Evolutionary conservation across 2,329 filamentous ascomycete genomes (phyloP), one percentile per base, ranked within the genome.

Genomic region (Arthroderma uncinatum): DNA sequence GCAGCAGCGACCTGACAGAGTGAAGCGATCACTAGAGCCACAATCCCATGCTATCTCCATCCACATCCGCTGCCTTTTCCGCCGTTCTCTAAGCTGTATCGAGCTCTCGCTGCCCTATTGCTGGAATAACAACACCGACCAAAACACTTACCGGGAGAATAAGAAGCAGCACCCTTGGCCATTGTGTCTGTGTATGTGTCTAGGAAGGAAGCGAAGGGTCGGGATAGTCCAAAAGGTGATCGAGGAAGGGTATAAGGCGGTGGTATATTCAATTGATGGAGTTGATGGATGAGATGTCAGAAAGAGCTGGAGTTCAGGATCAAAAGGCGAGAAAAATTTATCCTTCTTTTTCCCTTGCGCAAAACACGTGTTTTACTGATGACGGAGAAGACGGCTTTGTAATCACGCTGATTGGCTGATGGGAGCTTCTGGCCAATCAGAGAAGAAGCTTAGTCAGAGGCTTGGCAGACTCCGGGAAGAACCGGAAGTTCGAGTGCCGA

Each of bases 141-240:
- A 2, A 14, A 53, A 10, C 59, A 72, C 76, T 64, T 75, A 78
- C 76, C 76, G 61, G 71, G 67, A 67, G 70, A 67, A 68, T 70
- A 73, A 68, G 63, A 65, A 70, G 6, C 28, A 33, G 47, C 12
- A 30, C 76, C 76, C 69, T 73, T 77, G 69, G 62, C 67, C 69
- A 71, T 70, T 69, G 64, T 71, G 67, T 66, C 62, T 55, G 57
- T 64, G 57, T 42, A 33, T 50, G 7, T 50, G 47, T 30, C 6
- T 8, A 8, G 16, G 47, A 50, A 2, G 25, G 47, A 33, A 50
- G 33, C 25, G 47, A 34, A 50, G 36, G 57, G 62, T 59, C 58
- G 60, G 54, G 60, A 62, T 61, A 57, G 59, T 68, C 65, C 67
- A 68, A 61, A 66, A 67, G 67, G 60, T 65, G 62, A 62, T 59